Conservation (phyloP, 306 rosid species). For the Myrica gale region DNA sequence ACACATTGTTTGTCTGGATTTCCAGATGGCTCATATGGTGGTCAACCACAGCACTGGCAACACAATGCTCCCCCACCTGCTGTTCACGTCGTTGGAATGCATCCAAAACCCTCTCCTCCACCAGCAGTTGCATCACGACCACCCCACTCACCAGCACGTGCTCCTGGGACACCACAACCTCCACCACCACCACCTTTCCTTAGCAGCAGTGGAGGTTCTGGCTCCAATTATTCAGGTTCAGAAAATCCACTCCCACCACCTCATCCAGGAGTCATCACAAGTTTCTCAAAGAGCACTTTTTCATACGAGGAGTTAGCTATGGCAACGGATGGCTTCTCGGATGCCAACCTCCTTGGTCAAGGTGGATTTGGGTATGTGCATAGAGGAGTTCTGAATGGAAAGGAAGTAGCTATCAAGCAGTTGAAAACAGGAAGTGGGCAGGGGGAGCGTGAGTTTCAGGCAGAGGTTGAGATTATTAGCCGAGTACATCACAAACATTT, state of each 20-base stretch:
- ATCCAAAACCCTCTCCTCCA: conserved; percentile 61
- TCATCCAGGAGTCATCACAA: conserved; percentile 56
- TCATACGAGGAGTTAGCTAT: conserved; percentile 78
- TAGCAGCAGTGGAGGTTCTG: conserved; percentile 83
- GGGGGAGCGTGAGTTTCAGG: conserved; percentile 96
- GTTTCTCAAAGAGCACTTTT: conserved; percentile 74
- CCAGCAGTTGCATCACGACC: conserved; percentile 62
- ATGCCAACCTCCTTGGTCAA: conserved; percentile 91
- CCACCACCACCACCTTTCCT: conserved; percentile 48
- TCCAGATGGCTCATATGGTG: conserved; percentile 62
- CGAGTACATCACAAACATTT: conserved; percentile 96
- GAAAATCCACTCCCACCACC: conserved; percentile 66
- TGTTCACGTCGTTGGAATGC: conserved; percentile 33
- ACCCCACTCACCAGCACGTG: conserved; percentile 34
- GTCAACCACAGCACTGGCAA: conserved; percentile 60
- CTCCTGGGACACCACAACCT: neutral
- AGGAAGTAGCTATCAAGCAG: conserved; percentile 94
- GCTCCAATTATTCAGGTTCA: conserved; percentile 81
- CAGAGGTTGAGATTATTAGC: conserved; percentile 95
- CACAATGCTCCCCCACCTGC: conserved; percentile 73
- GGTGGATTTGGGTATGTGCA: conserved; percentile 99
- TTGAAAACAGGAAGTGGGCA: conserved; percentile 96
- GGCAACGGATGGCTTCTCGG: conserved; percentile 94
- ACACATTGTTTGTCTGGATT: conserved; percentile 23
- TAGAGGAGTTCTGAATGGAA: conserved; percentile 81